Evolutionary conservation across 2,329 filamentous ascomycete genomes (phyloP), one percentile per base, ranked within the genome.

Genomic region (Clonostachys chloroleuca): DNA sequence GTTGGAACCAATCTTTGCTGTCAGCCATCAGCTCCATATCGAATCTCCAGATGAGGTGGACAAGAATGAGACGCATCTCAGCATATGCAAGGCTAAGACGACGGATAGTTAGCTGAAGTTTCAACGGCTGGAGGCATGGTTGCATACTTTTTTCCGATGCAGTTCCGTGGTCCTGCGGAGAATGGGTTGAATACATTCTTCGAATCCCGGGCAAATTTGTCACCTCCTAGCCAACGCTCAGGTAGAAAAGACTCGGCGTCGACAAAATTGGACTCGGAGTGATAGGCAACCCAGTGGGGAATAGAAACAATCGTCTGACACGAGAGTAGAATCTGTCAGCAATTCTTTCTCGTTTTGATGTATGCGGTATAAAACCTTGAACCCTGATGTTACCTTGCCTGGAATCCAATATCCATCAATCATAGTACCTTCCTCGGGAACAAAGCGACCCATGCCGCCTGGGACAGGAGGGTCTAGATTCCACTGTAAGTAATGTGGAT

Each of bases 171-270:
- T 8, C 24, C 24, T 30, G 24, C 24, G 9, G 24, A 30, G 24
- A 30, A 30, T 30, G 24, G 24, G 24, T 30, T 30, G 24, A 30
- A 30, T 10, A 30, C 24, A 10, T 8, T 10, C 24, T 4, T 30
- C 4, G 24, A 3, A 30, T 30, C 24, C 9, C 8, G 24, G 3
- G 24, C 24, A 30, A 30, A 30, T 10, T 30, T 9, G 24, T 30
- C 24, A 30, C 24, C 17, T 3, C 44, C 51, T 2, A 46, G 44
- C 56, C 67, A 72, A 5, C 69, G 55, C 48, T 72, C 67, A 0
- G 70, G 70, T 12, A 58, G 49, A 47, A 70, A 73, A 3, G 56
- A 50, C 12, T 59, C 51, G 1, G 68, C 60, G 2, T 60, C 49
- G 6, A 49, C 50, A 47, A 67, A 72, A 49, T 66, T 57, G 6